Base-by-base conservation (phyloP, 495 filamentous ascomycete species). In the Hypoxylon perforatum region DNA sequence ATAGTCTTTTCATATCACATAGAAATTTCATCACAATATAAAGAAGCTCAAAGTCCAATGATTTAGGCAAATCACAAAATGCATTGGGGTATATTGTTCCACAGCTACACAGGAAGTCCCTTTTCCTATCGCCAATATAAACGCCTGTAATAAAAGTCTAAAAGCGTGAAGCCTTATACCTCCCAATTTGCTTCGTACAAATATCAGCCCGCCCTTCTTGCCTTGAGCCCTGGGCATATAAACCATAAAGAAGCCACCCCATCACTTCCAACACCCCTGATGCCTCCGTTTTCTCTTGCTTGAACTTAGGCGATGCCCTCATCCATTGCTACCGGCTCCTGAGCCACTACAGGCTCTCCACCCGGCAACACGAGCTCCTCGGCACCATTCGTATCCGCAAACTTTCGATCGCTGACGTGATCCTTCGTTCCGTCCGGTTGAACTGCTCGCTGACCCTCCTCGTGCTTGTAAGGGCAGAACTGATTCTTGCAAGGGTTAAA, bases 401-500 rank as follows among this genome's bases (percentile, higher is more conserved):
- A 97, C 69, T 96, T 97, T 65, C 94, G 83, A 74, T 98, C 94
- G 75, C 93, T 97, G 52, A 97, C 87, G 76, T 93, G 92, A 59
- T 78, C 79, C 75, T 80, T 82, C 23, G 71, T 49, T 15, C 82
- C 86, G 44, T 84, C 80, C 4, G 91, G 81, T 77, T 92, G 93
- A n/a, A 82, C 81, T 81, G 76, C 88, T 71, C 86, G 82, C 76
- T 98, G 96, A 22, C 96, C 96, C 58, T 97, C 95, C 18, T 86
- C 88, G 76, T 99, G 95, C 76, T 94, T 93, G 83, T 92, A 98
- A 19, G 88, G 82, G 73, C 95, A 99, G 53, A 75, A 83, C 12
- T 87, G 84, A 72, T 97, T 97, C 58, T 91, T 86, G 75, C 95
- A 99, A 3, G 95, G 95, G 62, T 88, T 93, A 78, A 89, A 98